Conservation (phyloP, 345 rosid genomes). For the Pseudoturritis turrita region DNA sequence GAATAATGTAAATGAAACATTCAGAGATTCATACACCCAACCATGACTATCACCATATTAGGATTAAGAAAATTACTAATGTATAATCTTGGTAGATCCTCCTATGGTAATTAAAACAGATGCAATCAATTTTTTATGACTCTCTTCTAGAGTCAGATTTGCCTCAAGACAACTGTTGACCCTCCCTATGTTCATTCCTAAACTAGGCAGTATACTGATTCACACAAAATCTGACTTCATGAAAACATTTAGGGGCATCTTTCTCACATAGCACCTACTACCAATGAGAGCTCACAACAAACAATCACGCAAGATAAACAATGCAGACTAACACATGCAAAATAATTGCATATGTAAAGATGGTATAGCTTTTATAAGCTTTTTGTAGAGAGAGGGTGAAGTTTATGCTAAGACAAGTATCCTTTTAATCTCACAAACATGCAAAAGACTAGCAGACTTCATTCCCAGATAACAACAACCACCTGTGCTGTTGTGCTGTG, state of each 20-base stretch:
- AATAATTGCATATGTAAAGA: not conserved
- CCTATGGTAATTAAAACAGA: not conserved
- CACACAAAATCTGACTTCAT: not conserved
- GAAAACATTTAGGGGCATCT: not conserved
- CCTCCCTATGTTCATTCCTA: not conserved
- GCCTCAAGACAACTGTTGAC: conserved; percentile 6
- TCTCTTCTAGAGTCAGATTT: not conserved
- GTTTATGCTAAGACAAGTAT: not conserved
- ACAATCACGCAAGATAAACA: not conserved
- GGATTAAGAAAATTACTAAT: not conserved
- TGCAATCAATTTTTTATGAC: not conserved
- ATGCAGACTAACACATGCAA: not conserved
- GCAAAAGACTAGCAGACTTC: not conserved
- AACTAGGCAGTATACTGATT: not conserved
- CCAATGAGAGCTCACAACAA: not conserved
- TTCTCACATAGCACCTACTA: conserved; percentile 1
- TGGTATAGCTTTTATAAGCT: not conserved
- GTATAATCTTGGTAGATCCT: not conserved
- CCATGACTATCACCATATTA: not conserved
- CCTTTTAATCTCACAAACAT: not conserved
- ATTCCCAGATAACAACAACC: not conserved
- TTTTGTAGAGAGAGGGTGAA: not conserved
- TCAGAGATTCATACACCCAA: not conserved
- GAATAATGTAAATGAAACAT: not conserved
- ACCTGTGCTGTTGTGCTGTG: no score